Percentiles rank a stretch among this genome's conserved stretches.
Evolutionary conservation across 441 rosid species (phyloP).

Genomic region (Dalechampia spathulata): DNA sequence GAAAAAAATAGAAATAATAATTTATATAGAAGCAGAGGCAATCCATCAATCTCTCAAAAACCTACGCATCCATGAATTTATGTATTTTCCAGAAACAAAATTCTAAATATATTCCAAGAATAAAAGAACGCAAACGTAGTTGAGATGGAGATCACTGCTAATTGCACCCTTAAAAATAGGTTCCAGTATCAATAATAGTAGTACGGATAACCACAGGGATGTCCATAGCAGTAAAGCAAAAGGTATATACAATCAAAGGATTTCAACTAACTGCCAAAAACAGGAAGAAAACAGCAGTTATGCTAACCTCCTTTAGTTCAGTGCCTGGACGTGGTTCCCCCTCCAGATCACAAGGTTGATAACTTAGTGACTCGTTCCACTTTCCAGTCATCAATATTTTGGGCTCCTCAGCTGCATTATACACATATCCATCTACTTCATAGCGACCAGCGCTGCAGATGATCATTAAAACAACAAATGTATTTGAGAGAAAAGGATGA

Average conservation of each 20-base stretch:
- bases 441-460: constrained; percentile 85
- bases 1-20: neutral
- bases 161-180: neutral
- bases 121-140: neutral
- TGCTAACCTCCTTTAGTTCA: constrained; percentile 65
- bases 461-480: neutral
- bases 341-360: constrained; percentile 88
- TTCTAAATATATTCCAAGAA: neutral
- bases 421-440: constrained; percentile 98
- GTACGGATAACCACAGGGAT: neutral
- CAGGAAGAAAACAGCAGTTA: neutral
- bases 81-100: neutral
- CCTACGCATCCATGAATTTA: neutral
- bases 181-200: neutral
- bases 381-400: constrained; percentile 96
- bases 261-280: neutral
- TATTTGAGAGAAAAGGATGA: neutral
- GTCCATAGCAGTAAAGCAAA: neutral
- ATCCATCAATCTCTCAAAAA: neutral
- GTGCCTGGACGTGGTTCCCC: constrained; percentile 95
- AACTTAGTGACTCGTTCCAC: constrained; percentile 87
- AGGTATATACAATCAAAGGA: neutral
- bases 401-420: constrained; percentile 84
- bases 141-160: too few species aligned
- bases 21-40: neutral